Base-by-base conservation (phyloP, 352 stramenopile species). In the Pythium aphanidermatum region DNA sequence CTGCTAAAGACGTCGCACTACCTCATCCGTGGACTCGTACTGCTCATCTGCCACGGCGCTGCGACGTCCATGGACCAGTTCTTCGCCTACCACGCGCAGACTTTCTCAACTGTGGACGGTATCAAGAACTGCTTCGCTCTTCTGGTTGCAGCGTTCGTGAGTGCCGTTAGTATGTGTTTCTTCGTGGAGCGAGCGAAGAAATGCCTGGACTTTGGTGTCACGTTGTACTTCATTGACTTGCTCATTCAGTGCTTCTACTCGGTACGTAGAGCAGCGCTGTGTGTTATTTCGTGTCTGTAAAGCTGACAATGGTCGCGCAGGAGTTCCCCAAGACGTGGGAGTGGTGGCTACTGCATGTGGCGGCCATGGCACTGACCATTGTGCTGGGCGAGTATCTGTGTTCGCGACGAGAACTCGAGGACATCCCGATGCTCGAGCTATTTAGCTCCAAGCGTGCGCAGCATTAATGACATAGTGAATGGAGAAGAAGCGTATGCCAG, bases 131-230 rank as follows among this genome's bases (percentile, higher is more conserved):
- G 68, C 37, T 75, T 92, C 26, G 83, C 79, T 7, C 54, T 92
- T 27, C 41, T 89, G 13, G 62, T 67, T 20, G 62, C 74, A 0
- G 74, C 68, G 29, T 34, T 85, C 27, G 42, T 76, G 46, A 87
- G 80, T 51, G 80, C 84, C 13, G 66, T 90, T 13, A 81, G 66
- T 21, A 68, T 95, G 30, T 73, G 64, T 29, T 28, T 92, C 17
- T 89, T 95, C 34, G 80, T 95, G 24, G 84, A 95, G 60, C 76
- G 84, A 19, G 80, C 84, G 30, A 95, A 95, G 42, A 95, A 95
- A 55, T 95, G 84, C 39, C 68, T 95, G 43, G 84, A 95, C 62
- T 95, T 95, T 75, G 84, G 83, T 38, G 73, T 93, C 28, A 94
- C 84, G 44, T 77, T 91, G 31, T 92, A 92, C 61, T 87, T 94